Evolutionary conservation across 164 flowering plant species (phyloP), one percentile per base, ranked within the genome.

Genomic region (Macadamia tetraphylla): DNA sequence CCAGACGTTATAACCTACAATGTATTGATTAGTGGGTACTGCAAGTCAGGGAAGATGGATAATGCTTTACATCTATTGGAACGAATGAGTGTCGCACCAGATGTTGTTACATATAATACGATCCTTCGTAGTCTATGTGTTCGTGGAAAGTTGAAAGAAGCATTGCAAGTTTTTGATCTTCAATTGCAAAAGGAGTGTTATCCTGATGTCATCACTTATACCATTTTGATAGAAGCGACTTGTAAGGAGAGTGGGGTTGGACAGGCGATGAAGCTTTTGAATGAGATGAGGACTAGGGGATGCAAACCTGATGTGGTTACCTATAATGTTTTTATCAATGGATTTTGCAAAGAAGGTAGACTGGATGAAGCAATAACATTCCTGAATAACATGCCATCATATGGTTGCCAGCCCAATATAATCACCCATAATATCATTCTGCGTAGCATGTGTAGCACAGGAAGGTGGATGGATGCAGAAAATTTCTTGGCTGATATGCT

Each of bases 391-490:
- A 83, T 92, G 90, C 80, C 85, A 1, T 83, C 84, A 0, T 81
- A 76, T 62, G 97, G 92, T 58, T 87, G 89, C 81, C 90, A 86
- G 58, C 96, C 98, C 3, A 86, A 90, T 82, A 94, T 87, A 29
- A 86, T 92, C 60, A 86, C 96, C 6, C 87, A 90, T 68, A 92
- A 92, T 74, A 92, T 87, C 18, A 78, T 92, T 60, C 73, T 92
- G 67, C 89, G 92, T n/a, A 87, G 94, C 69, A 76, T 88, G 92
- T 92, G 96, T 67, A 84, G 89, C 67, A 83, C 87, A 3, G 94
- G 94, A 15, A 85, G 93, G 77, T 90, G 94, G 98, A 79, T 79
- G 87, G 94, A 92, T 76, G 98, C 96, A 1, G 96, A 92, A 79
- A 85, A 68, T 64, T 80, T 92, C 5, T 66, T 90, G 59, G 44